phyloP scores from a whole-genome alignment of 2,329 filamentous ascomycete species.

The Clonostachys solani region DNA sequence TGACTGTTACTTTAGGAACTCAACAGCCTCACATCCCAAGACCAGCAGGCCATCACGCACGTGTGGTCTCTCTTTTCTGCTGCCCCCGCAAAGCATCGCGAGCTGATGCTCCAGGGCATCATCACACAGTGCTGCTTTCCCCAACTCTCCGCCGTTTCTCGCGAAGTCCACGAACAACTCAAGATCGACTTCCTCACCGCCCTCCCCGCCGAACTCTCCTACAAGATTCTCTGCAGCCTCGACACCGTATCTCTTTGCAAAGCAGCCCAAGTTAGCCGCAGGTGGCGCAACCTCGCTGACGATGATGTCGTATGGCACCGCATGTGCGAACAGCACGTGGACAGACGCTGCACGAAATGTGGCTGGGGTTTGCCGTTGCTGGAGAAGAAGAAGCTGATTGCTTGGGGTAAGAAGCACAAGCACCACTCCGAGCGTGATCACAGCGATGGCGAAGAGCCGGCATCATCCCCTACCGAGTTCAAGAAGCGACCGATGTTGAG shows the following conservation, averaged over 20 bases:
- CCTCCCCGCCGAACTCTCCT: slow-evolving; percentile 83
- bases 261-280: slow-evolving; percentile 85
- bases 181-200: slow-evolving; percentile 95
- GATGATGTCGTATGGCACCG: slow-evolving; percentile 96
- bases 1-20: slow-evolving; percentile 57
- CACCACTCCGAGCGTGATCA: slow-evolving; percentile 11
- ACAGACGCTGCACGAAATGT: slow-evolving; percentile 89
- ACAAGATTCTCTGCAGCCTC: slow-evolving; percentile 88
- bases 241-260: slow-evolving; percentile 95
- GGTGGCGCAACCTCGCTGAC: slow-evolving; percentile 88
- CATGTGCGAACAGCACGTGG: slow-evolving; percentile 97
- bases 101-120: slow-evolving; percentile 94
- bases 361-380: slow-evolving; percentile 90
- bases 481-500: not conserved
- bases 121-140: slow-evolving; percentile 97
- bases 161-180: slow-evolving; percentile 87
- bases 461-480: not conserved
- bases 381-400: slow-evolving; percentile 81
- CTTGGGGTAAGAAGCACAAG: slow-evolving; percentile 70
- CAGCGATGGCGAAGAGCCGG: not conserved
- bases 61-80: slow-evolving; percentile 98
- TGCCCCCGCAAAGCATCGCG: slow-evolving; percentile 87
- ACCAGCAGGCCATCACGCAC: slow-evolving; percentile 94
- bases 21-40: slow-evolving; percentile 72
- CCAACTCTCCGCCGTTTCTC: slow-evolving; percentile 88